Evolutionary conservation across 768 basidiomycete genomes (phyloP).

Genomic region (Leccinum uliginosum): DNA sequence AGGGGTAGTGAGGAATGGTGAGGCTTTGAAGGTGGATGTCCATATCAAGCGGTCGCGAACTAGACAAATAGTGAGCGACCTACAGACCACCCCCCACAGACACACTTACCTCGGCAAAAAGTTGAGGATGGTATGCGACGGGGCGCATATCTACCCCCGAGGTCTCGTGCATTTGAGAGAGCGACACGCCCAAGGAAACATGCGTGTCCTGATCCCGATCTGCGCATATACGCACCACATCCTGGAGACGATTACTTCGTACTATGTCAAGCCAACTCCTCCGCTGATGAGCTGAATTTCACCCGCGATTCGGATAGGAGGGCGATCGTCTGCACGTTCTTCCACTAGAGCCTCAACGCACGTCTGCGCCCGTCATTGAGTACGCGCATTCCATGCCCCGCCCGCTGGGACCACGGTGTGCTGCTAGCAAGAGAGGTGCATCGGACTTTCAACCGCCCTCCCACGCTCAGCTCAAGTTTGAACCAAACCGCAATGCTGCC

Average conservation of each 20-base stretch:
- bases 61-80: constrained; percentile 26
- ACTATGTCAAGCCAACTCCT: constrained; percentile 94
- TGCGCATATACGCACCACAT: constrained; percentile 98
- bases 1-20: constrained; percentile 95
- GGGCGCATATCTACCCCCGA: constrained; percentile 97
- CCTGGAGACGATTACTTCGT: constrained; percentile 93
- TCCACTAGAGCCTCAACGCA: too few relatives aligned
- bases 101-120: constrained; percentile 77
- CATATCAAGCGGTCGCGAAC: constrained; percentile 95
- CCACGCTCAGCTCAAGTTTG: too few relatives aligned
- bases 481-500: too few relatives aligned
- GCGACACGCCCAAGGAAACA: constrained; percentile 94
- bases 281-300: constrained; percentile 95
- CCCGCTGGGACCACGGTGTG: too few relatives aligned
- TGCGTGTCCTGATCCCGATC: constrained; percentile 86
- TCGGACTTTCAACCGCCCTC: too few relatives aligned
- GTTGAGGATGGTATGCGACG: constrained; percentile 94
- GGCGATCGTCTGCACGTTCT: constrained; percentile 92
- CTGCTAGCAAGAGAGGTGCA: too few relatives aligned
- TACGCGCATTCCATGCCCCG: too few relatives aligned
- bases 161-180: constrained; percentile 95
- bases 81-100: not conserved
- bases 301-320: constrained; percentile 91
- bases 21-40: constrained; percentile 97
- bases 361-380: too few relatives aligned